A percentile compares a stretch with the other conserved stretches of the same genome.
These are phyloP conservation scores for Crataegus laevigata DNA, from an alignment of 306 rosid species.

Conservation along the genomic window DNA sequence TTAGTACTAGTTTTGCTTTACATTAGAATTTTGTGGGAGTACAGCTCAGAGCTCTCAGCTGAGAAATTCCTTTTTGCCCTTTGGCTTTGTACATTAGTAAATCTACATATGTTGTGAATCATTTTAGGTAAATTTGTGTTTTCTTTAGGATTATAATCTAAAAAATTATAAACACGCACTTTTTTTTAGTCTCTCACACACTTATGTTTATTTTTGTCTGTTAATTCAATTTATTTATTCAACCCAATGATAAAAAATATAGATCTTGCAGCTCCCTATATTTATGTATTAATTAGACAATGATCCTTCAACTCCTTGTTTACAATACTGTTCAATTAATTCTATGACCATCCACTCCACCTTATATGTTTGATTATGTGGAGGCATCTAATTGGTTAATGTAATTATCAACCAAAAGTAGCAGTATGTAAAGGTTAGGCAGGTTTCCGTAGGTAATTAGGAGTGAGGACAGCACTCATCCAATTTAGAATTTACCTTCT, in stretches of 20 bases:
- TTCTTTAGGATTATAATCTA: neutral
- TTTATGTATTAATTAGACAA: neutral
- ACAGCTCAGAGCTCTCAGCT: neutral
- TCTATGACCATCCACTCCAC: neutral
- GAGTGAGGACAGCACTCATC: no score
- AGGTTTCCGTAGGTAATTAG: no score
- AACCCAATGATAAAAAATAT: no score
- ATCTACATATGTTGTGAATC: neutral
- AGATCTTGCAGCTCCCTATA: no score
- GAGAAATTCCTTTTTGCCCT: neutral
- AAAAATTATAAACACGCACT: neutral
- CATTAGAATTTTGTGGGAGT: neutral
- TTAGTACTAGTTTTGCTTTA: no score
- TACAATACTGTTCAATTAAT: neutral
- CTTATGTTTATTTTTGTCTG: accelerated
- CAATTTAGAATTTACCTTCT: neutral
- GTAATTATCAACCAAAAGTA: neutral
- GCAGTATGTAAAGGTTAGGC: neutral
- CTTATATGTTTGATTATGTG: neutral
- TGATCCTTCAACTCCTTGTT: neutral
- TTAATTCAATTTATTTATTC: neutral
- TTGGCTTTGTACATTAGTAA: neutral
- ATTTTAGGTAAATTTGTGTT: neutral
- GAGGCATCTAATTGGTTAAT: no score
- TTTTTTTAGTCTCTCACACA: neutral